phyloP scores from a whole-genome alignment of 495 filamentous ascomycete species.

The Neurospora sp. region DNA sequence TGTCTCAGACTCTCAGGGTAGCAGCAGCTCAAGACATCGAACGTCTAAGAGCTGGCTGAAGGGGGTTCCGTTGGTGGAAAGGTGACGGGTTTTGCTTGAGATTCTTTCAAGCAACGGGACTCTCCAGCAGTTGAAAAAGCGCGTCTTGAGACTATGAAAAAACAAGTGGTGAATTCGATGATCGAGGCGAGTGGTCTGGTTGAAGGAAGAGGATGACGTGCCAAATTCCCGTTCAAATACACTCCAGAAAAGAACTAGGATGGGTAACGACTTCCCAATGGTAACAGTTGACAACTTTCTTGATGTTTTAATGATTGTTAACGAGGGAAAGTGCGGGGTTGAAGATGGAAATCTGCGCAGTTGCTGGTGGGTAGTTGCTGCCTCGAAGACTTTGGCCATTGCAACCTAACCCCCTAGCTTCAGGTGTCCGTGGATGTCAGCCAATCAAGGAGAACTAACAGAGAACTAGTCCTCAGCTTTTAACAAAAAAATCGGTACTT shows the following conservation, averaged over 20 bases:
- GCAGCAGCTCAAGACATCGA: not conserved
- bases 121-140: not conserved
- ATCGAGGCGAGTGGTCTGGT: not conserved
- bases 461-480: too few species aligned
- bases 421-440: too few species aligned
- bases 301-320: not conserved
- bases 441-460: too few species aligned
- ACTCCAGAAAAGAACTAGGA: not conserved
- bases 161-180: not conserved
- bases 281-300: not conserved
- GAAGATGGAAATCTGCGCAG: not conserved
- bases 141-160: not conserved
- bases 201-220: not conserved
- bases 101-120: rapidly evolving
- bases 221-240: not conserved
- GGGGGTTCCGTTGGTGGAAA: not conserved
- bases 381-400: not conserved
- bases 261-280: not conserved
- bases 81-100: too few species aligned
- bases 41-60: not conserved
- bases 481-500: too few species aligned
- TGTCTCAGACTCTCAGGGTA: not conserved
- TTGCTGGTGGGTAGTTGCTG: not conserved
- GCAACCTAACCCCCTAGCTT: not conserved
- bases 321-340: not conserved